Conservation (phyloP, 2,329 filamentous ascomycete species). For the Aureobasidium sp. region DNA sequence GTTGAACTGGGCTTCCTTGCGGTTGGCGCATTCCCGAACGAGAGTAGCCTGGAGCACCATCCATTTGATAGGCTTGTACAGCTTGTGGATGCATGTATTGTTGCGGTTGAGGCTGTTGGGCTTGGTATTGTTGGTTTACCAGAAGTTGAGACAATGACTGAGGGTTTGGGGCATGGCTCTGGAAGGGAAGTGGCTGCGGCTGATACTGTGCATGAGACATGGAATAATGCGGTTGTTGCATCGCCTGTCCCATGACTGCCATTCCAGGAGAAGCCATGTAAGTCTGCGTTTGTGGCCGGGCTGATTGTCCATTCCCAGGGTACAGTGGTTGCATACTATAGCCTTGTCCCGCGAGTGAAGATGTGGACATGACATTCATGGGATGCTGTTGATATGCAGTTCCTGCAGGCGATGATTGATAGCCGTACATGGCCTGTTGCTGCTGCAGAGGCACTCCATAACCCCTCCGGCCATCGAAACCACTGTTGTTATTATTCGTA, state of each 20-base stretch:
- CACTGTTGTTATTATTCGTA: not conserved
- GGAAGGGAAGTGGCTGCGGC: slow-evolving; percentile 25
- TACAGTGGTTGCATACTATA: slow-evolving; percentile 17
- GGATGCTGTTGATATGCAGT: slow-evolving; percentile 13
- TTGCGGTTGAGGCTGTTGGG: slow-evolving; percentile 27
- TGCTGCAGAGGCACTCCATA: slow-evolving; percentile 7
- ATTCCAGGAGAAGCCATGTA: not conserved
- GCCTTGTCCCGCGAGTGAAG: not conserved
- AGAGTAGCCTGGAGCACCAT: not conserved
- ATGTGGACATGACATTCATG: slow-evolving; percentile 16
- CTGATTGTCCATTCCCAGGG: not conserved
- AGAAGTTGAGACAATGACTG: slow-evolving; percentile 29
- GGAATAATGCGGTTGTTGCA: slow-evolving; percentile 4
- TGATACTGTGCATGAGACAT: slow-evolving; percentile 5
- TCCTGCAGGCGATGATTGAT: not conserved
- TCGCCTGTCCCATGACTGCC: not conserved
- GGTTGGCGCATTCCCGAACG: not conserved
- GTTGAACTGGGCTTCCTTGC: not conserved
- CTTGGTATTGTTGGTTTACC: slow-evolving; percentile 22
- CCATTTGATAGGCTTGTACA: slow-evolving; percentile 5
- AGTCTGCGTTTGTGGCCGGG: not conserved
- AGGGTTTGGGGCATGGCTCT: slow-evolving; percentile 24
- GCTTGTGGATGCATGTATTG: slow-evolving; percentile 11
- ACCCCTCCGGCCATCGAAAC: not conserved
- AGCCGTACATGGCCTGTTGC: slow-evolving; percentile 8